Percentiles rank a stretch among this genome's conserved stretches.
Conservation (phyloP, 768 basidiomycete genomes). For the Coprinellus micaceus region DNA sequence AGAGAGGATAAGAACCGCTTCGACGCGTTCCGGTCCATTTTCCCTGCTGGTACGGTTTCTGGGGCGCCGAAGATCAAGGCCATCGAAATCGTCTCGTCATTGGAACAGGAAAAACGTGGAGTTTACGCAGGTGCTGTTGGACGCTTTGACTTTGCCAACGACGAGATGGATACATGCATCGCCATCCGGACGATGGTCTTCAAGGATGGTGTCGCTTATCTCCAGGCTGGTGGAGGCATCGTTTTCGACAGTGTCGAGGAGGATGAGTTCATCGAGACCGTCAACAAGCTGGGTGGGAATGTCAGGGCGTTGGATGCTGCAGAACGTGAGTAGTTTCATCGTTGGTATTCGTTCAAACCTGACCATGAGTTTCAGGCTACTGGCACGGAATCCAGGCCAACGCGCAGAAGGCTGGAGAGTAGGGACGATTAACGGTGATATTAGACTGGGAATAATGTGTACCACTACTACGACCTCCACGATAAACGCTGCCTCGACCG, state of each 20-base stretch:
- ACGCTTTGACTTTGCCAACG: slow-evolving; percentile 92
- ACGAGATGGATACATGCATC: slow-evolving; percentile 98
- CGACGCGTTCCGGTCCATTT: slow-evolving; percentile 98
- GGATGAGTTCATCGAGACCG: slow-evolving; percentile 93
- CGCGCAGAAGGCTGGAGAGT: slow-evolving; percentile 20
- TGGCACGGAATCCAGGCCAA: slow-evolving; percentile 65
- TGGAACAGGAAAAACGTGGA: slow-evolving; percentile 88
- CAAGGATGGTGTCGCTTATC: slow-evolving; percentile 86
- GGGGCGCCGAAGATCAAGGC: slow-evolving; percentile 99
- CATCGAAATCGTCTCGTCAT: slow-evolving; percentile 82
- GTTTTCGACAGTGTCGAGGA: slow-evolving; percentile 96
- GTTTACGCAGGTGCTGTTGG: slow-evolving; percentile 98
- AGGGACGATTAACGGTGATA: slow-evolving; percentile 18
- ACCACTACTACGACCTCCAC: slow-evolving; percentile 14
- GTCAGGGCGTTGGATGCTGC: slow-evolving; percentile 80
- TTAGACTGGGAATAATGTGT: slow-evolving; percentile 13
- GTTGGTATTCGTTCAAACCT: slow-evolving; percentile 3
- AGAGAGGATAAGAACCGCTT: slow-evolving; percentile 89
- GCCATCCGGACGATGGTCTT: slow-evolving; percentile 98
- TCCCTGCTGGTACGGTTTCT: slow-evolving; percentile 97
- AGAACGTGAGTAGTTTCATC: slow-evolving; percentile 62
- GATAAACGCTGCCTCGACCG: slow-evolving; percentile 19
- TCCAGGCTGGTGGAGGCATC: slow-evolving; percentile 96
- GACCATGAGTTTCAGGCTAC: slow-evolving; percentile 46
- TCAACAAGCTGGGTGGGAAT: slow-evolving; percentile 92